Conservation (phyloP, 257 asterid genomes). For the Misopates orontium region DNA sequence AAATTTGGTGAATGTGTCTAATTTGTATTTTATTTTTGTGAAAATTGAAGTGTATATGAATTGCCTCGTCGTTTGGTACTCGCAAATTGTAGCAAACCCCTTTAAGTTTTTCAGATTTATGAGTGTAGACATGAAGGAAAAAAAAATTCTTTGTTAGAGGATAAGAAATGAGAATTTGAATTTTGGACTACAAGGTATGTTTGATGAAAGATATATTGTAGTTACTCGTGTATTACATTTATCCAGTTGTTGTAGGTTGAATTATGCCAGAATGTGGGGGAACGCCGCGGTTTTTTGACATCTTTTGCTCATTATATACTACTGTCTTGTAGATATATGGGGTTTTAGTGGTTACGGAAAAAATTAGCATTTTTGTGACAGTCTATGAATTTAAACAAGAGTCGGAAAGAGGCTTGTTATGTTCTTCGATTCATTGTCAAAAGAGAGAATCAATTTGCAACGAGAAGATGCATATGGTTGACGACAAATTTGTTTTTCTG, state of each 20-base stretch:
- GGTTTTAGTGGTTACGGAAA: neutral
- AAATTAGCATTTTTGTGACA: neutral
- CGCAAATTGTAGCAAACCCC: no score
- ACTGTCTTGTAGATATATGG: neutral
- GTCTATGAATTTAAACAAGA: neutral
- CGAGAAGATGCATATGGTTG: no score
- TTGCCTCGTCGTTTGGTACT: no score
- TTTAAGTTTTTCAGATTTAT: no score
- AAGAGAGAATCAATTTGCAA: no score
- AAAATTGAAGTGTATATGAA: no score
- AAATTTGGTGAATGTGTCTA: no score
- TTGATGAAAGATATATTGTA: neutral
- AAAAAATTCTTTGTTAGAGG: neutral
- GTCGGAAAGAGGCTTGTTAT: neutral
- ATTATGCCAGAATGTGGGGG: neutral
- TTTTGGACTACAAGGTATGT: neutral
- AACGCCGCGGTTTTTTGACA: neutral
- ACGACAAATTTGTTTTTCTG: neutral
- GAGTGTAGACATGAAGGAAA: neutral
- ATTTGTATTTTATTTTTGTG: neutral
- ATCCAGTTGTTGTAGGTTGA: neutral
- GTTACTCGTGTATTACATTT: conserved; percentile 2
- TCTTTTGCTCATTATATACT: neutral
- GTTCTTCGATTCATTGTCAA: no score
- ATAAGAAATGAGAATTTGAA: neutral